Evolutionary conservation across 2,329 filamentous ascomycete species (phyloP), one percentile per base, ranked within the genome.

Genomic region (Blastomyces gilchristii): DNA sequence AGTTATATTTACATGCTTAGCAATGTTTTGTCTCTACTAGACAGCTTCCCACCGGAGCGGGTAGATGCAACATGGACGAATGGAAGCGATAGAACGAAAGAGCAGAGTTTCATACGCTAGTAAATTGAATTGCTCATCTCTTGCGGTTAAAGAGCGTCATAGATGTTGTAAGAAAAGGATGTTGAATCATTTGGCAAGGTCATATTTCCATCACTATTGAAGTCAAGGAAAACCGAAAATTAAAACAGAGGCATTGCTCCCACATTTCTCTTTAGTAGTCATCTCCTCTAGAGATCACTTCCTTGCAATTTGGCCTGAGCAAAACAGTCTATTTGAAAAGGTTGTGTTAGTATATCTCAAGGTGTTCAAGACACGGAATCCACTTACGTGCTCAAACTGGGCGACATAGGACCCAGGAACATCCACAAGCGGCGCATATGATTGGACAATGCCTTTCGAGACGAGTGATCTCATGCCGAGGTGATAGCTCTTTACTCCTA

Each of bases 371-470:
- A 6, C 22, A 34, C 25, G 53, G 18, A 16, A 31, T 47, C 8
- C 53, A 69, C 74, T 63, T 70, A 79, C 77, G 72, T 83, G 85
- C 74, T 87, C 85, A 69, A 83, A 87, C 67, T 87, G 85, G 11
- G 85, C 85, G 5, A 82, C 80, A 69, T 86, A 87, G 1, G 84
- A 86, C 1, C 84, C 85, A 65, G 80, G 77, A 52, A 83, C 71
- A 66, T 87, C 85, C 43, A 79, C 74, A 34, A 87, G 74, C 1
- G 85, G 85, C 16, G 74, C 73, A 68, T 87, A 84, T 3, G 77
- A 72, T 52, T 87, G 80, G 3, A 87, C 75, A 25, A 87, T 78
- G 0, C 83, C 85, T 61, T 82, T 77, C 7, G 80, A 77, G 0
- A 85, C 78, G 31, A 87, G 77, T 47, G 77, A 80, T 63, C 85